Conservation (phyloP, 768 basidiomycete species). For the Tylopilus vinaceipallidus region DNA sequence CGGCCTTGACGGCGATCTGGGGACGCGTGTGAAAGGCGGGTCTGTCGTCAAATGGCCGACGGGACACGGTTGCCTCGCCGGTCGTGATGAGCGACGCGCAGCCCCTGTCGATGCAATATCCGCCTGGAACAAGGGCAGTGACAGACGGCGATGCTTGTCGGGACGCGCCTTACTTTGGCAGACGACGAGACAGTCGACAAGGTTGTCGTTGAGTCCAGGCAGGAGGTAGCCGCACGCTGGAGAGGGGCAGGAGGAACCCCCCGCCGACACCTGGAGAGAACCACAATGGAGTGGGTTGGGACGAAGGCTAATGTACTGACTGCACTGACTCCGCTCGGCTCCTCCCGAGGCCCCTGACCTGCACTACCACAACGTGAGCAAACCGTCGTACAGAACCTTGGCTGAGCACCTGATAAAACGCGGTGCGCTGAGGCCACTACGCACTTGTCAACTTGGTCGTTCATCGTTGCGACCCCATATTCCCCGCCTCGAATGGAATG, state of each 20-base stretch:
- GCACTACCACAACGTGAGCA: too few relatives aligned
- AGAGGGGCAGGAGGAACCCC: too few relatives aligned
- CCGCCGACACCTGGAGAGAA: too few relatives aligned
- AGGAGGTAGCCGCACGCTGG: neutral
- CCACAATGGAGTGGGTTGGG: too few relatives aligned
- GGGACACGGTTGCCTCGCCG: too few relatives aligned
- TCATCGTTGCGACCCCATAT: neutral
- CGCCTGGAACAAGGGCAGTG: neutral
- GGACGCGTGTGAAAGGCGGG: neutral
- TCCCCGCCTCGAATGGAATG: conserved; percentile 2
- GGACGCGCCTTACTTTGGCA: neutral
- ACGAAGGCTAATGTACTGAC: too few relatives aligned
- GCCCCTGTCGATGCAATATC: neutral
- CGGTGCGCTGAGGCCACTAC: neutral
- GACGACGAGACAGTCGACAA: neutral
- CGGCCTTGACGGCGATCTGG: neutral
- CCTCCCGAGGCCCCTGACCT: too few relatives aligned
- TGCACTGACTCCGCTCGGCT: too few relatives aligned
- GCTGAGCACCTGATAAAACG: neutral
- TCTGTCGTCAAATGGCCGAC: neutral
- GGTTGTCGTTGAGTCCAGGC: neutral
- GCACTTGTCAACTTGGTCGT: neutral
- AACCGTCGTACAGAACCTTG: neutral
- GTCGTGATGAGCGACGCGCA: neutral
- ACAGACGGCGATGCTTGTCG: neutral